A percentile compares a stretch with the other conserved stretches of the same genome.
Evolutionary conservation across 108 stramenopile genomes (phyloP).

Genomic region (Stephanodiscus minutulus): DNA sequence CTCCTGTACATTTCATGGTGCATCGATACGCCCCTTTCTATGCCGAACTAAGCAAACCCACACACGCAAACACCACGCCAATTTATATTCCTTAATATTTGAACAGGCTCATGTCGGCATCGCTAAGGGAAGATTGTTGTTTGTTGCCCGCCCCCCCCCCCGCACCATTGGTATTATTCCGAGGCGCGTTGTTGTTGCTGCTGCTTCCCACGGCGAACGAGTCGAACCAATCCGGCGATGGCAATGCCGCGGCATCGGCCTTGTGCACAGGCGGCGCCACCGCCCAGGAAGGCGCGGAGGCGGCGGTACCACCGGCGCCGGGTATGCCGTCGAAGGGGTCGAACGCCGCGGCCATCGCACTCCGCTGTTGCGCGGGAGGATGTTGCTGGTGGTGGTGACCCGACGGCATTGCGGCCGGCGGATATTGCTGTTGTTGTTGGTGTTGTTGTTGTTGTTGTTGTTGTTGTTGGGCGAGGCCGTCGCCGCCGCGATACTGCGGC

Average conservation of each 20-base stretch:
- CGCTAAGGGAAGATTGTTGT: conserved; percentile 13
- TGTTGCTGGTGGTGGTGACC: neutral
- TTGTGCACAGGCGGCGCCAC: neutral
- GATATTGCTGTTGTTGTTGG: conserved; percentile 5
- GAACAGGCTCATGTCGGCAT: conserved; percentile 51
- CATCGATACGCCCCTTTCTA: too few species aligned
- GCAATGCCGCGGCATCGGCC: too few species aligned
- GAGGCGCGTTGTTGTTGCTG: conserved; percentile 1
- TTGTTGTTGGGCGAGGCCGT: conserved; percentile 13
- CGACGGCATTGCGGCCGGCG: conserved; percentile 7
- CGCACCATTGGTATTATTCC: conserved; percentile 2
- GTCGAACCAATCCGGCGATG: neutral
- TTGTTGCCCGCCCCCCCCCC: neutral
- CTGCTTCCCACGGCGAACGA: neutral
- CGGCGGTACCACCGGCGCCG: neutral
- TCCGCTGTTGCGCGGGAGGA: too few species aligned
- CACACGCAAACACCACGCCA: neutral
- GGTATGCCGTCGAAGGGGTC: conserved; percentile 50
- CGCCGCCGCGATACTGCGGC: conserved; percentile 1
- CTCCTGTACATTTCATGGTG: too few species aligned
- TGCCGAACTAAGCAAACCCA: too few species aligned
- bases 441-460: conserved; percentile 10
- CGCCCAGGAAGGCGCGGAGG: neutral
- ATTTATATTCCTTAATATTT: conserved; percentile 36
- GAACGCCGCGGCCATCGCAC: conserved; percentile 18